Conservation (phyloP, 371 early-diverging fungal species). For the Mucor piriformis region DNA sequence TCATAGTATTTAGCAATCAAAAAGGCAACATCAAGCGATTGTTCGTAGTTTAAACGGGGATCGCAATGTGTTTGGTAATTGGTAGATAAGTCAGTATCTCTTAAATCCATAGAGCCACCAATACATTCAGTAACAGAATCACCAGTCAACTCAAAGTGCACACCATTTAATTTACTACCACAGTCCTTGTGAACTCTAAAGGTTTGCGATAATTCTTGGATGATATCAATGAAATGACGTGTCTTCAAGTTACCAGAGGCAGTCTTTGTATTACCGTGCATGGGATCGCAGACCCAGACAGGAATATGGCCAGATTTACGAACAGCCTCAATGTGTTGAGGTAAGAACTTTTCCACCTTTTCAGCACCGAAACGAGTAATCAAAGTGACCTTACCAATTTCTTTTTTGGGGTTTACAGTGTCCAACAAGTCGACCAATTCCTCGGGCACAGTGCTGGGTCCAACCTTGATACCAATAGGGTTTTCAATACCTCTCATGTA, state of each 20-base stretch:
- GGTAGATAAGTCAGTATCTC: constrained; percentile 73
- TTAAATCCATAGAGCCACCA: constrained; percentile 94
- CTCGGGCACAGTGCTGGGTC: constrained; percentile 87
- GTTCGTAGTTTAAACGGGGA: constrained; percentile 93
- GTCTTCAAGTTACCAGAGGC: constrained; percentile 86
- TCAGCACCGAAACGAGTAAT: constrained; percentile 93
- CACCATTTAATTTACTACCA: constrained; percentile 84
- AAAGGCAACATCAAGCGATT: constrained; percentile 94
- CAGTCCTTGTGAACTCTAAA: constrained; percentile 81
- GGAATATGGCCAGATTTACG: constrained; percentile 82
- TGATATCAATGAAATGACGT: constrained; percentile 84
- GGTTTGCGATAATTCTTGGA: constrained; percentile 77
- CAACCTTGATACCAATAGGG: constrained; percentile 96
- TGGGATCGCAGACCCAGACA: constrained; percentile 97
- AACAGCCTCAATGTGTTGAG: constrained; percentile 90
- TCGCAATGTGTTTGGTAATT: constrained; percentile 97
- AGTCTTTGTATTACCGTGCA: constrained; percentile 96
- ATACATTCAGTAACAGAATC: constrained; percentile 93
- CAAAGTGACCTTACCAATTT: constrained; percentile 90
- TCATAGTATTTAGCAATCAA: constrained; percentile 87
- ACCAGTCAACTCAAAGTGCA: constrained; percentile 97
- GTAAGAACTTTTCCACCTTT: constrained; percentile 81
- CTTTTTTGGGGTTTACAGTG: constrained; percentile 84
- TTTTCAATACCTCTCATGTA: constrained; percentile 94
- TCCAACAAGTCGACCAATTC: constrained; percentile 82